Conservation (phyloP, 306 rosid species). For the Cicer bijugum region DNA sequence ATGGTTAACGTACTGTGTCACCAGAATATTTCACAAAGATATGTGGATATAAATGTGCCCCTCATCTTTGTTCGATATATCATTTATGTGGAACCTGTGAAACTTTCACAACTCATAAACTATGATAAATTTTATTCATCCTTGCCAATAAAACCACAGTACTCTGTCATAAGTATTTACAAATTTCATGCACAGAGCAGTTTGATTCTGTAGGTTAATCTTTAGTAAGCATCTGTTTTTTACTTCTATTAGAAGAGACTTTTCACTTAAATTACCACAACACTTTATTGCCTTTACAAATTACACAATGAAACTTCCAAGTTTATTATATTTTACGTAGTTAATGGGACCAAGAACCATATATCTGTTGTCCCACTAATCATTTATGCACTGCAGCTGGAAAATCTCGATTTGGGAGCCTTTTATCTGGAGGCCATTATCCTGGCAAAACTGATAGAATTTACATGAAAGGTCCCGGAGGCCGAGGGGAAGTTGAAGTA, state of each 20-base stretch:
- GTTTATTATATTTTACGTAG: slow-evolving; percentile 33
- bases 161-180: not conserved
- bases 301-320: slow-evolving; percentile 31
- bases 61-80: slow-evolving; percentile 24
- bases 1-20: slow-evolving; percentile 19
- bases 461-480: slow-evolving; percentile 99
- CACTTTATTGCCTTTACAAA: slow-evolving; percentile 20
- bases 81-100: slow-evolving; percentile 2
- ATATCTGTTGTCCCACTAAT: slow-evolving; percentile 42
- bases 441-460: slow-evolving; percentile 84
- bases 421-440: slow-evolving; percentile 73
- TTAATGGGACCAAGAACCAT: slow-evolving; percentile 23
- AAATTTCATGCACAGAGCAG: slow-evolving; percentile 24
- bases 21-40: slow-evolving; percentile 10
- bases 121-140: slow-evolving; percentile 21
- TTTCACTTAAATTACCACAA: slow-evolving; percentile 2
- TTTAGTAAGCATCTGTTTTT: slow-evolving; percentile 26
- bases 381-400: slow-evolving; percentile 64
- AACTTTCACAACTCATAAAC: slow-evolving; percentile 15
- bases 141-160: slow-evolving; percentile 26
- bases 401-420: slow-evolving; percentile 87
- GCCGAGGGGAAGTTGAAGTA: slow-evolving; percentile 99
- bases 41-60: not conserved
- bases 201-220: slow-evolving; percentile 35
- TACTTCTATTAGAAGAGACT: slow-evolving; percentile 35